Percentiles rank a stretch among this genome's conserved stretches.
Conservation (phyloP, 192 early-diverging fungal species). For the Backusella liffmaniae region DNA sequence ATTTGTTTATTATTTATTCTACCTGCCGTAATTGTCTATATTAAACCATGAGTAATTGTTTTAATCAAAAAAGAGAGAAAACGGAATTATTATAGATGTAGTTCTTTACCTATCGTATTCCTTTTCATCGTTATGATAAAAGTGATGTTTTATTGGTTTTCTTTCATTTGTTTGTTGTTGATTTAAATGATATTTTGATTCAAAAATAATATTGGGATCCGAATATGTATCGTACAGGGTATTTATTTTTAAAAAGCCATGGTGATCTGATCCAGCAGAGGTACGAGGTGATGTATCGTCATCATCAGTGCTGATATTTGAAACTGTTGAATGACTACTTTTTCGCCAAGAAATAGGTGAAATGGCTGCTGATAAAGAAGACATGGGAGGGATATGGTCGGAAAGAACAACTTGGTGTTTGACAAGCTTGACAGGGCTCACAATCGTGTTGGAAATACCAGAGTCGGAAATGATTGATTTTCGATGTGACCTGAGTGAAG, state of each 20-base stretch:
- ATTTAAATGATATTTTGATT: constrained; percentile 2
- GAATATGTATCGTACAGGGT: background rate
- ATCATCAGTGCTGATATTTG: background rate
- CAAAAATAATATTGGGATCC: background rate
- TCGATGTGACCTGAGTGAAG: background rate
- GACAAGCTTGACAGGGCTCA: constrained; percentile 17
- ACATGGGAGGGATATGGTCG: constrained; percentile 9
- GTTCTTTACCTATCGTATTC: constrained; percentile 27
- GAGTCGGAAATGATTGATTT: background rate
- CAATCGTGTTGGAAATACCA: background rate
- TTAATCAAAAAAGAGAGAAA: background rate
- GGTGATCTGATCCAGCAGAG: background rate
- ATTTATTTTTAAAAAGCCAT: background rate
- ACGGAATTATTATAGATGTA: background rate
- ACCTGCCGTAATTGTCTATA: constrained; percentile 31
- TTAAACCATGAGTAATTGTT: background rate
- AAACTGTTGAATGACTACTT: background rate
- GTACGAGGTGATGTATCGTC: constrained; percentile 9
- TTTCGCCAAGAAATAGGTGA: background rate
- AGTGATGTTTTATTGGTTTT: background rate
- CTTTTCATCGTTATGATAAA: constrained; percentile 18
- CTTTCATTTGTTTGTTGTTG: constrained; percentile 5
- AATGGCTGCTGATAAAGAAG: background rate
- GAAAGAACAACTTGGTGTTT: constrained; percentile 26
- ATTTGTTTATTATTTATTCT: background rate